A percentile compares a stretch with the other conserved stretches of the same genome.
These are phyloP conservation scores for Aspergillus jensenii DNA, from an alignment of 2,329 filamentous ascomycete genomes.

Conservation along the genomic window DNA sequence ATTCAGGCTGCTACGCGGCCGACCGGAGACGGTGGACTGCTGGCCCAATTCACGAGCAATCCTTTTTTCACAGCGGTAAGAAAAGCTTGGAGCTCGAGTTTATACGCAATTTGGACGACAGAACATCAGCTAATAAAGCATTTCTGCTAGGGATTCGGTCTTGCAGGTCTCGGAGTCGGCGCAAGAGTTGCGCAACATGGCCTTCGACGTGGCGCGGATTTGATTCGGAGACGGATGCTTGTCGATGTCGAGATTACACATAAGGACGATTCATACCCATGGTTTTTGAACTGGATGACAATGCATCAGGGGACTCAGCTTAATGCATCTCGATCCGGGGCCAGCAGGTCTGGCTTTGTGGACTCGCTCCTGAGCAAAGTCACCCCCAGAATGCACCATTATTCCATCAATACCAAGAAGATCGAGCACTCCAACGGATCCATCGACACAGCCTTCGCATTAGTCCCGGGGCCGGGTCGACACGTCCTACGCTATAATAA, in stretches of 20 bases:
- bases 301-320: constrained; percentile 69
- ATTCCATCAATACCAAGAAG: constrained; percentile 65
- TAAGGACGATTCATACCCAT: constrained; percentile 88
- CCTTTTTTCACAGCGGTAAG: constrained; percentile 52
- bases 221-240: constrained; percentile 80
- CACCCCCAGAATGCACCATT: constrained; percentile 61
- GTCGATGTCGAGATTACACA: constrained; percentile 95
- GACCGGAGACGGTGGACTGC: constrained; percentile 40
- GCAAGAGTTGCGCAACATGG: constrained; percentile 79
- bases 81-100: not conserved
- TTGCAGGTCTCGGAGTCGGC: constrained; percentile 82
- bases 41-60: constrained; percentile 48
- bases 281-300: constrained; percentile 93
- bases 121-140: not conserved
- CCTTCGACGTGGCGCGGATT: constrained; percentile 66
- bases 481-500: constrained; percentile 85
- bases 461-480: constrained; percentile 87
- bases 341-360: constrained; percentile 44
- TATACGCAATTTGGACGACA: not conserved
- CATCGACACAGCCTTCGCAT: constrained; percentile 74
- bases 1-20: constrained; percentile 27
- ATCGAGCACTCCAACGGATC: constrained; percentile 65
- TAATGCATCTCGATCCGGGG: constrained; percentile 50
- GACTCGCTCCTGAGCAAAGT: constrained; percentile 57
- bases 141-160: constrained; percentile 69